A percentile compares a stretch with the other conserved stretches of the same genome.
These are phyloP conservation scores for Colletotrichum sp. DNA, from an alignment of 2,329 filamentous ascomycete species.

Conservation along the genomic window DNA sequence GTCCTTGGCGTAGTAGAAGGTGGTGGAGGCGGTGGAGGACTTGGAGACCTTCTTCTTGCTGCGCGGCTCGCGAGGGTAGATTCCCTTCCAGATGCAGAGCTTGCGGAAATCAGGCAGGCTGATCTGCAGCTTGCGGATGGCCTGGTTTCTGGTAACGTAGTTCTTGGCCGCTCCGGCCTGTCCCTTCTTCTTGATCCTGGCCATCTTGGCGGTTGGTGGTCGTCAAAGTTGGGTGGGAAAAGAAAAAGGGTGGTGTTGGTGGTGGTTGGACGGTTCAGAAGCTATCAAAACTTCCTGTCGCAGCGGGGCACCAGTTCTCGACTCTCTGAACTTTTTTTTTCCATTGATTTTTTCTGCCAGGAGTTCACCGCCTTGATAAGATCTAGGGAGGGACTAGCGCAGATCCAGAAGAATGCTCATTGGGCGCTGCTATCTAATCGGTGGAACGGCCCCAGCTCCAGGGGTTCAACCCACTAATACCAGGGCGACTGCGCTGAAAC, in stretches of 20 bases:
- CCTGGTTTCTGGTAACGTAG: constrained; percentile 96
- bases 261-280: constrained; percentile 16
- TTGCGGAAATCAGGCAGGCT: constrained; percentile 96
- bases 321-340: constrained; percentile 35
- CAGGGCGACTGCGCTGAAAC: constrained; percentile 1
- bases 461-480: constrained; percentile 16
- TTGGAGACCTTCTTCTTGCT: constrained; percentile 98
- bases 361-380: constrained; percentile 17
- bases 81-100: constrained; percentile 99
- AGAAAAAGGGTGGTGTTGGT: neutral
- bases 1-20: constrained; percentile 91
- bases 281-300: constrained; percentile 17
- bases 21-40: constrained; percentile 87
- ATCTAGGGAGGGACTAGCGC: constrained; percentile 4
- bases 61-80: constrained; percentile 95
- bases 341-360: constrained; percentile 27
- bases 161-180: constrained; percentile 94
- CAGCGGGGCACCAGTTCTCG: constrained; percentile 36
- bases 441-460: constrained; percentile 2
- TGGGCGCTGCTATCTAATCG: constrained; percentile 15
- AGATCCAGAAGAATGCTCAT: neutral
- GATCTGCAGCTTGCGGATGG: constrained; percentile 96
- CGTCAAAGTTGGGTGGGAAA: constrained; percentile 14
- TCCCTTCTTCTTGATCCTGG: constrained; percentile 89
- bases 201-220: constrained; percentile 53